These are phyloP conservation scores for Diplodia intermedia DNA, from an alignment of 2,329 filamentous ascomycete genomes.

Conservation along the genomic window DNA sequence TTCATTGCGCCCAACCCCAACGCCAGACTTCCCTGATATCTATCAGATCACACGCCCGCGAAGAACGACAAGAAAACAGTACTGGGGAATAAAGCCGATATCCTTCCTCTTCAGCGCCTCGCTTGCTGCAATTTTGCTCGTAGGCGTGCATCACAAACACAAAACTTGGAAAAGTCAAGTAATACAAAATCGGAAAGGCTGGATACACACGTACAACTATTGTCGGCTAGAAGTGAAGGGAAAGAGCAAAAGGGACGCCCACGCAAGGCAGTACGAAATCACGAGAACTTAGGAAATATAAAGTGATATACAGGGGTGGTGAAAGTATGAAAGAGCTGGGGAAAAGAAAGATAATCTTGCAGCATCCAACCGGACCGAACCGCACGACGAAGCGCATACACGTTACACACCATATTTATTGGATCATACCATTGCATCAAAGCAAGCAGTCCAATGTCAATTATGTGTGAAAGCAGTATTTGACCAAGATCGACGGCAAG, in stretches of 20 bases:
- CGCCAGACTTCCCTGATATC: conserved; percentile 5
- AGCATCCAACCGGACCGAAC: background rate
- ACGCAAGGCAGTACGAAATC: background rate
- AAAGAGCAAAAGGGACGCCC: background rate
- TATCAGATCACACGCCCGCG: conserved; percentile 2
- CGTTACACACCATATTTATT: conserved; percentile 16
- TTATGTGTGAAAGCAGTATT: conserved; percentile 12
- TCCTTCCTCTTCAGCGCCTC: conserved; percentile 15
- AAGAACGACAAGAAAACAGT: background rate
- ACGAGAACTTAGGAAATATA: background rate
- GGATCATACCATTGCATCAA: conserved; percentile 9
- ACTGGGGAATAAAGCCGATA: background rate
- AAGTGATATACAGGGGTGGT: background rate
- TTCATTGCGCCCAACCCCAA: background rate
- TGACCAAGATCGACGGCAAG: conserved; percentile 7
- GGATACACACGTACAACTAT: background rate
- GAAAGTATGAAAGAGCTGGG: background rate
- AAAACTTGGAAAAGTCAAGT: conserved; percentile 16
- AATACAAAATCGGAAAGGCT: background rate
- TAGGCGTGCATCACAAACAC: conserved; percentile 9
- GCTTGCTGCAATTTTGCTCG: conserved; percentile 19
- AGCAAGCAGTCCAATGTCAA: conserved; percentile 23
- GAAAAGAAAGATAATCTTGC: background rate
- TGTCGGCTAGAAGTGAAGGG: background rate
- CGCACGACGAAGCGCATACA: conserved; percentile 9